These are phyloP conservation scores for Ceratocystis destructans DNA, from an alignment of 2,329 filamentous ascomycete species.

Conservation along the genomic window DNA sequence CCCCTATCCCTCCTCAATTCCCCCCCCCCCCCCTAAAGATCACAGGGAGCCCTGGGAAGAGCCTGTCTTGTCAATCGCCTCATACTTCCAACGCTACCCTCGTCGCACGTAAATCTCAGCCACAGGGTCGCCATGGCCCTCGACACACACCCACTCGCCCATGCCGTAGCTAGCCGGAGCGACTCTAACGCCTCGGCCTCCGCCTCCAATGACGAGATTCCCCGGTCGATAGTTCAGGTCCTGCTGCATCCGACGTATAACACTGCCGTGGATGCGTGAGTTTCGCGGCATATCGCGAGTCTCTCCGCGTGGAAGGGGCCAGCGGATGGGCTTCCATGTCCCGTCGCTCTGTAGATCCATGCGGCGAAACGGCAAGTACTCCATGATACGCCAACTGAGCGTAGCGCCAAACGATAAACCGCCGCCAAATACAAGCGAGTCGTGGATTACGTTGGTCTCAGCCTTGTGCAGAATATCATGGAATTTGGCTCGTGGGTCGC, in stretches of 20 bases:
- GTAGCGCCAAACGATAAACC: slow-evolving; percentile 45
- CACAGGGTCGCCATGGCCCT: slow-evolving; percentile 52
- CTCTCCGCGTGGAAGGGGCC: slow-evolving; percentile 67
- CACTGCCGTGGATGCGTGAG: slow-evolving; percentile 59
- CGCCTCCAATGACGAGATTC: slow-evolving; percentile 67
- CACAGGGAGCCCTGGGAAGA: neutral
- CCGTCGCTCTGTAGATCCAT: slow-evolving; percentile 65
- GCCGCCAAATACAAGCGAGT: slow-evolving; percentile 52
- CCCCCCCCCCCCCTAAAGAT: no score
- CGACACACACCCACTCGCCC: slow-evolving; percentile 56
- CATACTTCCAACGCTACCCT: neutral
- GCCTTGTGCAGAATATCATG: slow-evolving; percentile 45
- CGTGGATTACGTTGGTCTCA: slow-evolving; percentile 46
- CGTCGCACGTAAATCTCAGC: slow-evolving; percentile 51
- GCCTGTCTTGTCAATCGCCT: no score
- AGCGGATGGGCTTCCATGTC: slow-evolving; percentile 65
- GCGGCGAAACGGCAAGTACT: slow-evolving; percentile 64
- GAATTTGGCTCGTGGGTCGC: slow-evolving; percentile 31
- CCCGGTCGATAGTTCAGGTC: slow-evolving; percentile 57
- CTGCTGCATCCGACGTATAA: slow-evolving; percentile 54
- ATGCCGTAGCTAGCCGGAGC: slow-evolving; percentile 51
- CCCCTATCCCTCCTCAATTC: no score
- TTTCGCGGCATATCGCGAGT: slow-evolving; percentile 60
- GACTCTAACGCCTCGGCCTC: slow-evolving; percentile 51
- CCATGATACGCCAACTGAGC: slow-evolving; percentile 62